Conservation (phyloP, 805 yeast genomes). For the Candida taoyuanica region DNA sequence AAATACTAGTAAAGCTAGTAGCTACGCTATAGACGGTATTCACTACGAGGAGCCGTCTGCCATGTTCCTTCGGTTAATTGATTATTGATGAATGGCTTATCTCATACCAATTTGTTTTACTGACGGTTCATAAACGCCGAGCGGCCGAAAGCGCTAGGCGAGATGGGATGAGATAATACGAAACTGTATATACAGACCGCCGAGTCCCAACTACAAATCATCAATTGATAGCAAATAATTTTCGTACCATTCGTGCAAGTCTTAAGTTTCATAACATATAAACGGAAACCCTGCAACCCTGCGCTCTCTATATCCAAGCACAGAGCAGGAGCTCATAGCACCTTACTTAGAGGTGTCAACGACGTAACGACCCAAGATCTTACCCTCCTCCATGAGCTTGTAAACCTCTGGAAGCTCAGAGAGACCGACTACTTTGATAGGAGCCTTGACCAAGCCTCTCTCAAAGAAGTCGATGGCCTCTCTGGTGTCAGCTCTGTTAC, state of each 20-base stretch:
- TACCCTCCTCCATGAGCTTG: constrained; percentile 50
- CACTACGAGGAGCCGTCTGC: too few species aligned
- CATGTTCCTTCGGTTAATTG: too few species aligned
- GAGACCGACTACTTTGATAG: constrained; percentile 52
- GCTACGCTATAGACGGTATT: too few species aligned
- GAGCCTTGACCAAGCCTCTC: constrained; percentile 60
- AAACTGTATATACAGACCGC: too few species aligned
- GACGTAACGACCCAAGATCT: constrained; percentile 71
- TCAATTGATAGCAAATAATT: neutral
- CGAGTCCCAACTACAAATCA: too few species aligned
- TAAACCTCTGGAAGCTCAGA: constrained; percentile 48
- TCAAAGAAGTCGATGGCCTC: constrained; percentile 67
- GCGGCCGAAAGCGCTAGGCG: too few species aligned
- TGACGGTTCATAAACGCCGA: too few species aligned
- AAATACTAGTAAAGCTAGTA: too few species aligned
- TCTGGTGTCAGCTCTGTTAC: constrained; percentile 35
- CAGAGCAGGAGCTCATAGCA: neutral
- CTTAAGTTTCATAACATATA: neutral
- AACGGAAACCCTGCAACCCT: neutral
- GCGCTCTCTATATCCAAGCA: neutral
- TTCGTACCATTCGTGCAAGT: neutral
- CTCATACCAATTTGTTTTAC: too few species aligned
- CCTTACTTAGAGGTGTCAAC: constrained; percentile 62
- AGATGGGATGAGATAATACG: too few species aligned
- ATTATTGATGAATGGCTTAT: too few species aligned